Evolutionary conservation across 1,139 yeast species (phyloP).

Genomic region (Nakaseomyces uthaithaninus): DNA sequence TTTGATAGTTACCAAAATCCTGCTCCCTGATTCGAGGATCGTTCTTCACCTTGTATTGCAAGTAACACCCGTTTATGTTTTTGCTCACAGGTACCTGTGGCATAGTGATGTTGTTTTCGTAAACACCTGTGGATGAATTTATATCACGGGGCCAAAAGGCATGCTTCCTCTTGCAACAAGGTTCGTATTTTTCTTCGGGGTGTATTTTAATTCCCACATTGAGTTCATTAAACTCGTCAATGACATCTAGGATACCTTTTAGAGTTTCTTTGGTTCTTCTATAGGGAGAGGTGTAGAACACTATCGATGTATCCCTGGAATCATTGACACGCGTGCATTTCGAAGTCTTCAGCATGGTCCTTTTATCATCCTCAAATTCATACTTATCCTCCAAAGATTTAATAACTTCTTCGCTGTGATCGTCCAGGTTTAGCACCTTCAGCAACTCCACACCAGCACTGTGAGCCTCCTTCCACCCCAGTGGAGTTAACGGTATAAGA

Average conservation of each 20-base stretch:
- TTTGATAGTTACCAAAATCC: slow-evolving; percentile 87
- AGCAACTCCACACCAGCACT: slow-evolving; percentile 58
- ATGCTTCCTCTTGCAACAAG: slow-evolving; percentile 19
- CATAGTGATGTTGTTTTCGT: slow-evolving; percentile 18
- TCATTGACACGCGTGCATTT: slow-evolving; percentile 11
- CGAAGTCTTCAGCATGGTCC: slow-evolving; percentile 7
- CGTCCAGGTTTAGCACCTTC: slow-evolving; percentile 44
- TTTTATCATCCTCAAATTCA: slow-evolving; percentile 9
- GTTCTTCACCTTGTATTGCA: slow-evolving; percentile 53
- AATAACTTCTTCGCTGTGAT: slow-evolving; percentile 27
- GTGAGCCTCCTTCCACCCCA: slow-evolving; percentile 61
- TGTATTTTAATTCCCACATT: slow-evolving; percentile 15
- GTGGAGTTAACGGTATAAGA: slow-evolving; percentile 56
- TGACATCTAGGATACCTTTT: slow-evolving; percentile 53
- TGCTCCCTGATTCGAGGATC: slow-evolving; percentile 91
- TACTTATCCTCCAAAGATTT: slow-evolving; percentile 21
- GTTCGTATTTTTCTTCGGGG: slow-evolving; percentile 17
- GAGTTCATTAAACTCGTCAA: slow-evolving; percentile 36
- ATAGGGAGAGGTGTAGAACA: slow-evolving; percentile 81
- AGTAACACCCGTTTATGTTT: slow-evolving; percentile 32
- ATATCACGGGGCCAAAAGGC: slow-evolving; percentile 21
- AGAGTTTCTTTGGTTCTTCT: slow-evolving; percentile 75
- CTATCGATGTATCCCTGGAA: slow-evolving; percentile 23
- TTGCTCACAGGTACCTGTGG: slow-evolving; percentile 11
- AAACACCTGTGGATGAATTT: slow-evolving; percentile 22